phyloP scores from a whole-genome alignment of 2,329 filamentous ascomycete genomes.

The Rachicladosporium sp. region DNA sequence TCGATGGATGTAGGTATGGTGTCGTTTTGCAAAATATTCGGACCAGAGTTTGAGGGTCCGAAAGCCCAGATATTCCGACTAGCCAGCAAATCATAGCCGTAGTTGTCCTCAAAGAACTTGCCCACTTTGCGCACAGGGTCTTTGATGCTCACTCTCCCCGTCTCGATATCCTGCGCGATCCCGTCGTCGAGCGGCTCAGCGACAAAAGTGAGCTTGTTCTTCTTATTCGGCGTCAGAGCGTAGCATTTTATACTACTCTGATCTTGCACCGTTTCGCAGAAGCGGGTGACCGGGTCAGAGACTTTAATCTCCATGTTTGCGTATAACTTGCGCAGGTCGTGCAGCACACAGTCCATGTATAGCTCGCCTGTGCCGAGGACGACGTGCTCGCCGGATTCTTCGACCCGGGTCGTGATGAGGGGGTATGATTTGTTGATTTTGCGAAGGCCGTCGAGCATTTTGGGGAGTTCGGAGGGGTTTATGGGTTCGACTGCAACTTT shows the following conservation, averaged over 20 bases:
- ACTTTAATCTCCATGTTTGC: conserved; percentile 99
- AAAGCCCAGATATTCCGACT: conserved; percentile 97
- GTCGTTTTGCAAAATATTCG: conserved; percentile 94
- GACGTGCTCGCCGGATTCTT: conserved; percentile 94
- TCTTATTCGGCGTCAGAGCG: conserved; percentile 95
- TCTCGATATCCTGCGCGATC: conserved; percentile 92
- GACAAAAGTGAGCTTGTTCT: conserved; percentile 98
- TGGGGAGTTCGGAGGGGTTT: conserved; percentile 92
- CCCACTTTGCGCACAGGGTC: conserved; percentile 87
- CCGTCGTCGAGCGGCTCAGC: conserved; percentile 91
- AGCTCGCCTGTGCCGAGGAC: conserved; percentile 90
- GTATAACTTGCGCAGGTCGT: conserved; percentile 85
- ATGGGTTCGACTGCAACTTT: conserved; percentile 97
- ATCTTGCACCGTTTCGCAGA: conserved; percentile 96
- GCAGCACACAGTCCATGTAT: conserved; percentile 98
- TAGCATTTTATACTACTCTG: conserved; percentile 97
- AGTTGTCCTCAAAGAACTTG: conserved; percentile 93
- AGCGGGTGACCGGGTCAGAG: conserved; percentile 94
- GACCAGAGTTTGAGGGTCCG: conserved; percentile 84
- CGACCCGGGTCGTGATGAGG: conserved; percentile 88
- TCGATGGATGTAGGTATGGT: conserved; percentile 90
- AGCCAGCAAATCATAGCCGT: conserved; percentile 92
- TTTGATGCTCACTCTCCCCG: conserved; percentile 76
- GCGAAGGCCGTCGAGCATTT: conserved; percentile 93
- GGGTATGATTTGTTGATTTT: conserved; percentile 98